A percentile compares a stretch with the other conserved stretches of the same genome.
Evolutionary conservation across 805 yeast species (phyloP).

Genomic region (Wickerhamiella australiensis): DNA sequence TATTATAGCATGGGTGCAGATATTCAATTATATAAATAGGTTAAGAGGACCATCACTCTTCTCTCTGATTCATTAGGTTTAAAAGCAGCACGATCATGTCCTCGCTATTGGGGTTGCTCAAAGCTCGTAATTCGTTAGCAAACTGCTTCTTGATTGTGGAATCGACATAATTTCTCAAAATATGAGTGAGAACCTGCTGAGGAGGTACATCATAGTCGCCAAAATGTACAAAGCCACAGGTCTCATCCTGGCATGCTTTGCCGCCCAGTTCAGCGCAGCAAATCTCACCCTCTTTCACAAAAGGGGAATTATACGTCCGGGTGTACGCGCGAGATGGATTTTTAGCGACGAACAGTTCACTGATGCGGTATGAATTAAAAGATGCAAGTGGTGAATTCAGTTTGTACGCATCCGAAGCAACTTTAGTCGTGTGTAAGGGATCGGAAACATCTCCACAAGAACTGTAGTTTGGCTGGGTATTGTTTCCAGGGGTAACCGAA

Average conservation of each 20-base stretch:
- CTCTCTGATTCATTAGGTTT: not conserved
- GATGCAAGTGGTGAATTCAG: not conserved
- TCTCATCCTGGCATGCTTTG: slow-evolving; percentile 8
- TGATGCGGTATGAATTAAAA: slow-evolving; percentile 15
- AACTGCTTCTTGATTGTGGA: slow-evolving; percentile 12
- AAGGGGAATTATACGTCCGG: slow-evolving; percentile 18
- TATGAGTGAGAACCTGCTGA: slow-evolving; percentile 14
- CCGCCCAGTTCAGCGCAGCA: slow-evolving; percentile 18
- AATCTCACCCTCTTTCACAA: slow-evolving; percentile 13
- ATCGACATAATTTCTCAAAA: slow-evolving; percentile 15
- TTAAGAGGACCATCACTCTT: not conserved
- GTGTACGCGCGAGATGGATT: slow-evolving; percentile 15
- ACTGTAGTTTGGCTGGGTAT: not conserved
- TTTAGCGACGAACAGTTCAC: slow-evolving; percentile 11
- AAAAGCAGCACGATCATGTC: not conserved
- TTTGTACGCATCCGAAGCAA: not conserved
- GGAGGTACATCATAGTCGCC: slow-evolving; percentile 16
- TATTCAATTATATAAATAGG: not conserved
- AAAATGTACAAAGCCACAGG: slow-evolving; percentile 19
- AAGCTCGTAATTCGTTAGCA: slow-evolving; percentile 9
- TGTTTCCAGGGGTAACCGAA: not conserved
- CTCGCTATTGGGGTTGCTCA: slow-evolving; percentile 6
- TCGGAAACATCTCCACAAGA: not conserved
- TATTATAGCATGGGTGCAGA: not conserved
- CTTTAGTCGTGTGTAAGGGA: not conserved